A percentile compares a stretch with the other conserved stretches of the same genome.
phyloP scores from a whole-genome alignment of 2,329 filamentous ascomycete species.

The Aureobasidium sp. region DNA sequence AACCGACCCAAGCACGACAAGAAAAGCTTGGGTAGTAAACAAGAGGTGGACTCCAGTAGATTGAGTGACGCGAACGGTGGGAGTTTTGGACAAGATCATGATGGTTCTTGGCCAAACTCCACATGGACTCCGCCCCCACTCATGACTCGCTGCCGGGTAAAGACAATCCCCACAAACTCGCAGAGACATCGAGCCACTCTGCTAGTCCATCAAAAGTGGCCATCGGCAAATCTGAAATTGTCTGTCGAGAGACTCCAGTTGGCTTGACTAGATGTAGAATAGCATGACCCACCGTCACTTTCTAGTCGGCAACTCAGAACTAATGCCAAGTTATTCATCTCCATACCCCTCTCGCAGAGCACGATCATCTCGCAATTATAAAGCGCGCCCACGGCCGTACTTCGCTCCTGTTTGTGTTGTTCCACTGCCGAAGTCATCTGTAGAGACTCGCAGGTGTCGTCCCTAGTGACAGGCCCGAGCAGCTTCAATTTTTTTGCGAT shows the following conservation, averaged over 20 bases:
- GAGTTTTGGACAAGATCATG: conserved; percentile 2
- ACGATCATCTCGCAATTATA: neutral
- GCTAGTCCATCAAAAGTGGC: neutral
- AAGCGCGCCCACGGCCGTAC: conserved; percentile 7
- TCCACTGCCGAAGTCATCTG: neutral
- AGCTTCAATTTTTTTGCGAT: neutral
- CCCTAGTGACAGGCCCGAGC: neutral
- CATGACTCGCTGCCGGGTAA: conserved; percentile 12
- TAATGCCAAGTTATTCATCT: conserved; percentile 8
- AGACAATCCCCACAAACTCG: conserved; percentile 7
- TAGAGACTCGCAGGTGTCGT: neutral
- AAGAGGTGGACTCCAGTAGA: neutral
- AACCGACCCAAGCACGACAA: conserved; percentile 3
- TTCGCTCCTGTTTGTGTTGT: conserved; percentile 5
- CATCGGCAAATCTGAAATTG: neutral
- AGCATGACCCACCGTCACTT: neutral
- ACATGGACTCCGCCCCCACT: neutral
- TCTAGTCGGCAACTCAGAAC: neutral
- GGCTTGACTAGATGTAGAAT: neutral
- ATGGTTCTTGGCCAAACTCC: neutral
- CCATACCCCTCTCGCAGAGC: conserved; percentile 8
- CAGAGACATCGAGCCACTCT: conserved; percentile 4
- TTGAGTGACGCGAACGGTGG: neutral
- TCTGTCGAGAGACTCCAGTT: neutral
- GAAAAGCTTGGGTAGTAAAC: neutral